phyloP scores from a whole-genome alignment of 352 stramenopile genomes.

The Saprolegnia parasitica region DNA sequence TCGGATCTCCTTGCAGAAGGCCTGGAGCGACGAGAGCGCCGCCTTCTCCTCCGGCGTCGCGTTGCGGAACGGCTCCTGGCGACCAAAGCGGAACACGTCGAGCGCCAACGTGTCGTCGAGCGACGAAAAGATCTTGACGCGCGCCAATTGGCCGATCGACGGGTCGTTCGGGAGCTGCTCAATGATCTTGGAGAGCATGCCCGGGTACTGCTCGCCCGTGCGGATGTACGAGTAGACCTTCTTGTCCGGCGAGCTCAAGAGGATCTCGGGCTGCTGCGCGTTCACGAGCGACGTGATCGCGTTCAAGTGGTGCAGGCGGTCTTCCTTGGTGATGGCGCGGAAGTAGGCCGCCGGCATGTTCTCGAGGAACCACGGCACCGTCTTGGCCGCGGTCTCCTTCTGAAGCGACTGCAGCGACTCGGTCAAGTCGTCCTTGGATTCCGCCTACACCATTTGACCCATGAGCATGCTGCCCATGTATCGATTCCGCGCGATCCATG shows the following conservation, averaged over 20 bases:
- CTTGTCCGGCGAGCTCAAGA: conserved; percentile 73
- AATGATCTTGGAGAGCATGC: conserved; percentile 64
- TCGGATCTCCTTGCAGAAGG: conserved; percentile 65
- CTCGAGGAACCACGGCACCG: conserved; percentile 81
- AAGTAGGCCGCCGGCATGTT: conserved; percentile 90
- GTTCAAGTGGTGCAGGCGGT: conserved; percentile 82
- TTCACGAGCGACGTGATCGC: conserved; percentile 77
- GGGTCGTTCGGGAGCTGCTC: conserved; percentile 61
- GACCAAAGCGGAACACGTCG: conserved; percentile 82
- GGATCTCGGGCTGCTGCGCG: conserved; percentile 70
- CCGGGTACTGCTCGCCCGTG: conserved; percentile 67
- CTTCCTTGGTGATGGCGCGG: conserved; percentile 74
- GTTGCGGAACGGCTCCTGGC: conserved; percentile 67
- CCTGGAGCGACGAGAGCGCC: conserved; percentile 52
- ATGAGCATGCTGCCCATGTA: not conserved
- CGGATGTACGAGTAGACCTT: conserved; percentile 80
- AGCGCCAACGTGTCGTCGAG: conserved; percentile 78
- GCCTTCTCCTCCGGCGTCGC: conserved; percentile 52
- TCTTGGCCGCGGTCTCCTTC: conserved; percentile 60
- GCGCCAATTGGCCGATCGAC: conserved; percentile 55
- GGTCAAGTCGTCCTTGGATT: conserved; percentile 33
- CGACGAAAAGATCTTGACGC: conserved; percentile 89
- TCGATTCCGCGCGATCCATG: not conserved
- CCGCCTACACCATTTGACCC: conserved; percentile 4
- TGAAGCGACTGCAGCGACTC: conserved; percentile 57